These are phyloP conservation scores for Leishmania major DNA, from an alignment of 208 protist species.

Conservation along the genomic window DNA sequence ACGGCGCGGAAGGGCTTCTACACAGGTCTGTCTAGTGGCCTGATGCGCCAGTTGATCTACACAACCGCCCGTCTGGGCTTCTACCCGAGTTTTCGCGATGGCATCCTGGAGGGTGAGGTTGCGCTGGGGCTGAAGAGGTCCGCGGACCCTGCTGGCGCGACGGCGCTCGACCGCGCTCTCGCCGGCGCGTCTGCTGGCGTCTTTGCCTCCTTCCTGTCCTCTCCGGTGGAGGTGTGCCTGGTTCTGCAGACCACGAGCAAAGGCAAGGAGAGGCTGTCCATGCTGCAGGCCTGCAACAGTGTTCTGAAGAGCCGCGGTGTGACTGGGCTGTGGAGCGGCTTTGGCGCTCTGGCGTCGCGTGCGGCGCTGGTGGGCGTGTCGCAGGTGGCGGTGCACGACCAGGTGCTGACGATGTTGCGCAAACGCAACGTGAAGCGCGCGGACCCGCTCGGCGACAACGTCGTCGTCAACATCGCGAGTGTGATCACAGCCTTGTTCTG, in stretches of 20 bases:
- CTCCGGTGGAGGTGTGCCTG: conserved; percentile 90
- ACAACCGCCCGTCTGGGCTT: conserved; percentile 84
- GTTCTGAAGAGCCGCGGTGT: conserved; percentile 65
- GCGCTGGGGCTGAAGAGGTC: conserved; percentile 37
- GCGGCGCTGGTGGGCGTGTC: conserved; percentile 85
- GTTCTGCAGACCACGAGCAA: conserved; percentile 90
- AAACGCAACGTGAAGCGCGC: conserved; percentile 38
- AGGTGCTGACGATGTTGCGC: conserved; percentile 82
- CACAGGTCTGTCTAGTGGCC: conserved; percentile 78
- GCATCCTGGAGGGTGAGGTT: conserved; percentile 57
- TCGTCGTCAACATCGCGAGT: conserved; percentile 83
- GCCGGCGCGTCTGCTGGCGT: conserved; percentile 77
- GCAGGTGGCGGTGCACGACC: conserved; percentile 94
- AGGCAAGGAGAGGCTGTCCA: conserved; percentile 59
- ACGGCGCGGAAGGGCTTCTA: conserved; percentile 77
- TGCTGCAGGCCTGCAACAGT: conserved; percentile 38
- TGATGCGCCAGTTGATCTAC: conserved; percentile 93
- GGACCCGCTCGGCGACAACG: conserved; percentile 54
- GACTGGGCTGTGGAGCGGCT: conserved; percentile 83
- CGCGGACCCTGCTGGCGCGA: conserved; percentile 55
- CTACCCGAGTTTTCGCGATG: conserved; percentile 91
- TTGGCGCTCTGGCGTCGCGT: conserved; percentile 77
- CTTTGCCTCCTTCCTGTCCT: conserved; percentile 88
- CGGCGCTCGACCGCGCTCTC: conserved; percentile 71
- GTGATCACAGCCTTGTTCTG: conserved; percentile 87